A percentile compares a stretch with the other conserved stretches of the same genome.
phyloP scores from a whole-genome alignment of 176 grass and related monocot genomes.

The Olyra latifolia region DNA sequence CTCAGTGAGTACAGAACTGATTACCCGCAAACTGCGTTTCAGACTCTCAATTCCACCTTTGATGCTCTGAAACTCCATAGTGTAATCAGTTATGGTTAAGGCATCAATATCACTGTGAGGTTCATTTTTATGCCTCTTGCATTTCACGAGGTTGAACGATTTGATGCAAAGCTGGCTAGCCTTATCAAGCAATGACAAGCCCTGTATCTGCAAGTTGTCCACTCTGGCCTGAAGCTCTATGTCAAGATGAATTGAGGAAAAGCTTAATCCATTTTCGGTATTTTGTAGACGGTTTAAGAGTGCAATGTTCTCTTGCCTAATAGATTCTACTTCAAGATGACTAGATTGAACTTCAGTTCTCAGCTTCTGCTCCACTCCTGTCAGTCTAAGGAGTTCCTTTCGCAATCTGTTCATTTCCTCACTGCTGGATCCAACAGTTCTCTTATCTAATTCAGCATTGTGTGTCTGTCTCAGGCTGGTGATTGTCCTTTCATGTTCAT shows the following conservation, averaged over 20 bases:
- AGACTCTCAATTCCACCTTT: constrained; percentile 62
- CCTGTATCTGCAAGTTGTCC: constrained; percentile 65
- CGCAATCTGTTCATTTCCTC: constrained; percentile 49
- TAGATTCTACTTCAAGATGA: constrained; percentile 59
- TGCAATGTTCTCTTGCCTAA: constrained; percentile 79
- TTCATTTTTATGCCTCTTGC: constrained; percentile 45
- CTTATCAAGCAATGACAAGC: constrained; percentile 70
- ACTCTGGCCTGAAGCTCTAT: constrained; percentile 58
- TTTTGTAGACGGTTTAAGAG: constrained; percentile 65
- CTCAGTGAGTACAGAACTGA: constrained; percentile 46
- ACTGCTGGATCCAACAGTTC: constrained; percentile 15
- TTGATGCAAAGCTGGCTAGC: constrained; percentile 51
- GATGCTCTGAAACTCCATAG: constrained; percentile 63
- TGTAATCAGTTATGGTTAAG: constrained; percentile 55
- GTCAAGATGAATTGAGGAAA: constrained; percentile 54
- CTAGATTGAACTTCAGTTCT: constrained; percentile 68
- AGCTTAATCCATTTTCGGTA: constrained; percentile 44
- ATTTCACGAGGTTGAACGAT: constrained; percentile 55
- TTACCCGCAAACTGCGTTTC: constrained; percentile 63
- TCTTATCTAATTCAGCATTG: constrained; percentile 49
- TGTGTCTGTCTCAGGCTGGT: constrained; percentile 59
- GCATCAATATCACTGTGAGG: constrained; percentile 28
- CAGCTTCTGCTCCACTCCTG: constrained; percentile 77
- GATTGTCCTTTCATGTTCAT: constrained; percentile 82
- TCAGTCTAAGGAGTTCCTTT: constrained; percentile 71